Evolutionary conservation across 495 filamentous ascomycete genomes (phyloP), one percentile per base, ranked within the genome.

Genomic region (Staphylotrichum longicolle): DNA sequence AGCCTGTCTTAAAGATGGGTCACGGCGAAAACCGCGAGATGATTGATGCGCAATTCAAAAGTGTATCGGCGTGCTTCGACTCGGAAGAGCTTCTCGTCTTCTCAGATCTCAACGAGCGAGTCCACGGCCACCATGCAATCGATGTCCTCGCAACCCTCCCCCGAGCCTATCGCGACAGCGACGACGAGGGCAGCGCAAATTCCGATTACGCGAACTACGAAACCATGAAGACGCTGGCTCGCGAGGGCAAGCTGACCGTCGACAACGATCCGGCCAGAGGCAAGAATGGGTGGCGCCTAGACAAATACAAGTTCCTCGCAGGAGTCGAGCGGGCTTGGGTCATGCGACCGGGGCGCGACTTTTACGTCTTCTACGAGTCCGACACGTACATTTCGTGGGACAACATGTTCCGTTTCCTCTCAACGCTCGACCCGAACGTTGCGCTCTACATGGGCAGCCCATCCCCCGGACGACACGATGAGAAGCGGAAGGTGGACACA

Each of bases 221-320:
- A 0, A 30, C 51, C 30, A 42, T 66, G 40, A 33, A 40, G n/a
- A 53, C 51, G 20, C 55, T 68, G 8, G 12, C 48, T 4, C 14
- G 34, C 20, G 58, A 50, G 11, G 60, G 59, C 32, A 58, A 58
- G 33, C 63, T 69, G 34, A 60, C 61, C 34, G 14, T 27, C 57
- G 60, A 64, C 8, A 66, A 63, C 48, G 64, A 69, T 39, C 63
- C 66, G 1, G 52, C 58, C 3, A 48, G 46, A 14, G 42, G 47
- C 20, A 52, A 64, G 39, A 72, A 70, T 12, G 68, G 68, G 27
- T 90, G 86, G 86, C 79, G 77, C 56, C 74, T 88, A 12, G 86
- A 90, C 71, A 88, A 87, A 68, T 89, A 84, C 78, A 90, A 89
- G 70, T 88, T 88, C 67, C 73, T 90, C 6, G 83, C 85, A 4